Evolutionary conservation across 257 asterid species (phyloP).

Genomic region (Mentha longifolia): DNA sequence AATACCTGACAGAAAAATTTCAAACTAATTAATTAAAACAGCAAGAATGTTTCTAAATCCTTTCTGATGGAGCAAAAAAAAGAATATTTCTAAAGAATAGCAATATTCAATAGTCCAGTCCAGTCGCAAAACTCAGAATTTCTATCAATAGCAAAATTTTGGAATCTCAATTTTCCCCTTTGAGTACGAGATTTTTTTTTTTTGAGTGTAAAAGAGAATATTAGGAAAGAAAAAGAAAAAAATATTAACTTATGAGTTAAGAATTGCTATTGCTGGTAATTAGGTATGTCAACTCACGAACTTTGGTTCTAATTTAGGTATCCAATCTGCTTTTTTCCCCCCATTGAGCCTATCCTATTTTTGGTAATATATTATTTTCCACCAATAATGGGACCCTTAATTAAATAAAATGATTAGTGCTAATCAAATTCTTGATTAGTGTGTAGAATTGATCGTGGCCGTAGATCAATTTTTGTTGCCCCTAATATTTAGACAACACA

Average conservation of each 20-base stretch:
- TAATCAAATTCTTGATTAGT: conserved; percentile 14
- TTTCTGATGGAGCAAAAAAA: too few relatives aligned
- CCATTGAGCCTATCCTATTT: conserved; percentile 27
- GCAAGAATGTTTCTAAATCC: neutral
- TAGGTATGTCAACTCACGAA: conserved; percentile 44
- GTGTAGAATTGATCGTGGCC: conserved; percentile 5
- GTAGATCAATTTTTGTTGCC: conserved; percentile 18
- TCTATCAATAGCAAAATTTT: neutral
- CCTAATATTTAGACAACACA: conserved; percentile 25
- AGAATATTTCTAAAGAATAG: neutral
- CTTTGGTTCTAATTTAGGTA: conserved; percentile 28
- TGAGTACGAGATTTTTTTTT: neutral
- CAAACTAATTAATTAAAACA: neutral
- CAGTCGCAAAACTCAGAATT: neutral
- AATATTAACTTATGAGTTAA: conserved; percentile 8
- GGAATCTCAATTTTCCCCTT: neutral
- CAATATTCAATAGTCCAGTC: neutral
- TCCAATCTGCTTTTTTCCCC: conserved; percentile 23
- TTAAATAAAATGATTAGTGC: conserved; percentile 2
- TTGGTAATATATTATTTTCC: conserved; percentile 11
- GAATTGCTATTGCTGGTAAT: conserved; percentile 36
- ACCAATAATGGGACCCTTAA: conserved; percentile 23
- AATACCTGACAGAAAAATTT: too few relatives aligned
- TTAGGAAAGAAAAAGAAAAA: neutral
- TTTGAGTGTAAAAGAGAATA: neutral